Percentiles rank a stretch among this genome's conserved stretches.
These are phyloP conservation scores for Dictyostelium brefeldianum DNA, from an alignment of 78 protist species.

Conservation along the genomic window DNA sequence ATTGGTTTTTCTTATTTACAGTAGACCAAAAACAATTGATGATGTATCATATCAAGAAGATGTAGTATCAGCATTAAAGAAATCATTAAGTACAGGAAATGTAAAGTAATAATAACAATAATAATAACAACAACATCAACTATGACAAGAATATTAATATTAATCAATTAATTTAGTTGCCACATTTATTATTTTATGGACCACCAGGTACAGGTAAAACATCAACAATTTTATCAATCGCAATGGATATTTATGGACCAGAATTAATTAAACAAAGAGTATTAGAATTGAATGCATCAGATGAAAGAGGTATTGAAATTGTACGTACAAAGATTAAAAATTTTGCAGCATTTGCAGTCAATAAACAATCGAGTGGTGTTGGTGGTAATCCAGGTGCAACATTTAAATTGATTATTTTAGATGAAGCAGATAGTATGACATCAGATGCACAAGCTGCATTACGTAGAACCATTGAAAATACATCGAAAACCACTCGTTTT, in stretches of 20 bases:
- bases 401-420: constrained; percentile 97
- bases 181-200: constrained; percentile 98
- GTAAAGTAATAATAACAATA: constrained; percentile 19
- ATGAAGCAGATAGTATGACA: constrained; percentile 99
- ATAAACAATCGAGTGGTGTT: background rate
- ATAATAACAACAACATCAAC: too few relatives aligned
- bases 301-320: constrained; percentile 98
- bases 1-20: background rate
- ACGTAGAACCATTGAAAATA: constrained; percentile 96
- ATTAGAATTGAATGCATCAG: constrained; percentile 98
- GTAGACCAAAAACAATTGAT: constrained; percentile 94
- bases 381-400: constrained; percentile 32
- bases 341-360: constrained; percentile 91
- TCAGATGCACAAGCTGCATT: constrained; percentile 97
- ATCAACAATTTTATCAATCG: constrained; percentile 95
- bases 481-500: constrained; percentile 94
- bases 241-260: constrained; percentile 96
- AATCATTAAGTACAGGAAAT: constrained; percentile 78
- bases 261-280: constrained; percentile 89
- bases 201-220: constrained; percentile 99
- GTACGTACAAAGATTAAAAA: constrained; percentile 94
- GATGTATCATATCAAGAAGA: constrained; percentile 96
- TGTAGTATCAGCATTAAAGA: constrained; percentile 87
- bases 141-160: background rate
- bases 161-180: constrained; percentile 75